Conservation (phyloP, 2,329 filamentous ascomycete genomes). For the Cyphellophora europaea region DNA sequence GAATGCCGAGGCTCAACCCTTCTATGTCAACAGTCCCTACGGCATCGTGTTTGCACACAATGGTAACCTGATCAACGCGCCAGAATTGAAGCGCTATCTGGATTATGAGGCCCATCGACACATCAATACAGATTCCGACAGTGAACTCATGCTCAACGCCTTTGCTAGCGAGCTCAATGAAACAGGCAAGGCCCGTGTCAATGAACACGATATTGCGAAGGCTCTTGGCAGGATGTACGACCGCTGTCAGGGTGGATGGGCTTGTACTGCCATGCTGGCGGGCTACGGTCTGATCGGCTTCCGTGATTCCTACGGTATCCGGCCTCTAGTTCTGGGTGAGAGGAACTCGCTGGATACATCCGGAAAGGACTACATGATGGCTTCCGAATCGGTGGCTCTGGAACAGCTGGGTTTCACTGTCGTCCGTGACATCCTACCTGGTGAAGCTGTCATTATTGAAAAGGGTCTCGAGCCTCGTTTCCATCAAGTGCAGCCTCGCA, state of each 20-base stretch:
- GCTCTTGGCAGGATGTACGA: slow-evolving; percentile 64
- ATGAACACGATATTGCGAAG: slow-evolving; percentile 66
- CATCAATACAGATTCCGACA: slow-evolving; percentile 85
- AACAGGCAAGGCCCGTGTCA: slow-evolving; percentile 72
- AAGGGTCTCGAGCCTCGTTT: slow-evolving; percentile 69
- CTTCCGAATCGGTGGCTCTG: slow-evolving; percentile 78
- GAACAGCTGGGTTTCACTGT: slow-evolving; percentile 70
- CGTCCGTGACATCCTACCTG: slow-evolving; percentile 69
- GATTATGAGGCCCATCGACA: slow-evolving; percentile 73
- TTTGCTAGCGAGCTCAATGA: slow-evolving; percentile 75
- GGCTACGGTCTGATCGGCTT: slow-evolving; percentile 74
- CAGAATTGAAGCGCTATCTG: slow-evolving; percentile 59
- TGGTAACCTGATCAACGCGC: slow-evolving; percentile 77
- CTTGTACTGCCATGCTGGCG: slow-evolving; percentile 73
- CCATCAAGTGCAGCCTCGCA: slow-evolving; percentile 59
- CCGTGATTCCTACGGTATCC: slow-evolving; percentile 71
- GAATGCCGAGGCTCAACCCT: slow-evolving; percentile 82
- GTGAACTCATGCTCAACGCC: slow-evolving; percentile 79
- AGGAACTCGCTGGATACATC: slow-evolving; percentile 57
- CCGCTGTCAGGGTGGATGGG: slow-evolving; percentile 65
- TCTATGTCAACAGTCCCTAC: slow-evolving; percentile 83
- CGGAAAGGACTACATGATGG: slow-evolving; percentile 78
- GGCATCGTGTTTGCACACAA: slow-evolving; percentile 77
- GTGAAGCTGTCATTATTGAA: slow-evolving; percentile 75
- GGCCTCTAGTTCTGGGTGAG: slow-evolving; percentile 70